Evolutionary conservation across 148 eudicot genomes (phyloP), one percentile per base, ranked within the genome.

Genomic region (Silene conica): DNA sequence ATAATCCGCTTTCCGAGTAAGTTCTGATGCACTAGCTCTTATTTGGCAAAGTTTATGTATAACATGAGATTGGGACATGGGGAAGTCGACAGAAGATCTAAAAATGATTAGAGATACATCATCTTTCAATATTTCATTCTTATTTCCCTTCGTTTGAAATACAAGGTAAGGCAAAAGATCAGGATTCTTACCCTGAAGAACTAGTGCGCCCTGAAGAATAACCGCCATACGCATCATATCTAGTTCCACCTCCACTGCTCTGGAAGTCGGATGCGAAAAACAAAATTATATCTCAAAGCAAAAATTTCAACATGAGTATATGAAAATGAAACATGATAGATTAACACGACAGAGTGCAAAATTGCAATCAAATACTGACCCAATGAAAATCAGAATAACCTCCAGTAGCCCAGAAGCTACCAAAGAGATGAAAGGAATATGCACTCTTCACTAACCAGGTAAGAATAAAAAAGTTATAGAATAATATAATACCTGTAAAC

Each of bases 141-240:
- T 63, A 25, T 63, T 26, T 3, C 23, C 54, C 25, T 22, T 26
- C 28, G 1, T 8, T 28, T n/a, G 60, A 15, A 11, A 60, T 3
- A 21, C 3, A 50, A 48, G 43, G 3, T 26, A 38, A n/a, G 16
- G 3, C 22, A 65, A 48, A 10, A 56, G 34, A 31, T 19, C 19
- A 66, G 20, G 59, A 76, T 21, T 43, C 85, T 83, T 87, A 95
- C 99, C 96, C 91, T 34, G 96, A 87, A 77, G 89, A 75, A 81
- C 85, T 78, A 78, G 83, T 85, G 71, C 96, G 94, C 15, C 98
- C 97, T 11, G 92, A 85, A 28, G 96, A 86, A 81, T 90, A 89
- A 80, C 88, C 87, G 67, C 96, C 89, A 86, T 95, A 95, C 23
- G 76, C 85, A 78, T 96, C 99, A 84, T 95, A 95, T 57, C 78